These are phyloP conservation scores for Punctularia strigosozonata DNA, from an alignment of 768 basidiomycete species.

Conservation along the genomic window DNA sequence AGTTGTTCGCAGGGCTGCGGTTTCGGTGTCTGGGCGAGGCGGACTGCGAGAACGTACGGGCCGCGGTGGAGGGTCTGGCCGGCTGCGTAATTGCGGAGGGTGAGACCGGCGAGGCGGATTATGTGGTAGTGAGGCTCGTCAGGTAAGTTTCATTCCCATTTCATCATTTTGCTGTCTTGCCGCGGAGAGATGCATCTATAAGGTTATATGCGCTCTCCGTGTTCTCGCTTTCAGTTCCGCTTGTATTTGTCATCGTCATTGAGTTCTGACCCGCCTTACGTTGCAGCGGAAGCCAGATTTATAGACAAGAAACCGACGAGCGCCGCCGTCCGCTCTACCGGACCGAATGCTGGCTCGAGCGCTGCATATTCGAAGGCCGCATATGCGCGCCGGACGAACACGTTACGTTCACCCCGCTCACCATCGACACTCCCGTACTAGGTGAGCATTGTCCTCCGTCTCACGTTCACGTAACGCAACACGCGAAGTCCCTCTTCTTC, in stretches of 20 bases:
- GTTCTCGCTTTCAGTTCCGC: too few relatives aligned
- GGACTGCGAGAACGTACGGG: constrained; percentile 38
- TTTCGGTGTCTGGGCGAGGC: constrained; percentile 64
- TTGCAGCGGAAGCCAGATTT: constrained; percentile 62
- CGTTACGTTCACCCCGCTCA: constrained; percentile 58
- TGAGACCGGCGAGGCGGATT: constrained; percentile 40
- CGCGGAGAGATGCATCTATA: background rate
- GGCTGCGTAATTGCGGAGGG: constrained; percentile 32
- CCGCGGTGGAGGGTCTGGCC: constrained; percentile 49
- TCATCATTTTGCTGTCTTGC: background rate
- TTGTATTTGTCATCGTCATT: too few relatives aligned
- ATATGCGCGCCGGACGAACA: constrained; percentile 59
- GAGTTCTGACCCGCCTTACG: too few relatives aligned
- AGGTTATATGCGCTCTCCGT: too few relatives aligned
- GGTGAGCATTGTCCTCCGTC: constrained; percentile 25
- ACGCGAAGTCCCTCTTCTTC: too few relatives aligned
- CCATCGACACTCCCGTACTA: constrained; percentile 41
- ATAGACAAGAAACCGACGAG: constrained; percentile 39
- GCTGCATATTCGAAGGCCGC: constrained; percentile 67
- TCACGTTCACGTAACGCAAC: background rate
- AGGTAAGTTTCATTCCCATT: constrained; percentile 34
- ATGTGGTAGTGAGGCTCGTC: constrained; percentile 59
- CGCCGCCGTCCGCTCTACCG: constrained; percentile 44
- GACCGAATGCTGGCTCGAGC: constrained; percentile 92
- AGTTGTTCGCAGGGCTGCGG: constrained; percentile 46